Conservation (phyloP, 2,329 filamentous ascomycete species). For the Botryosphaeria dothidea region DNA sequence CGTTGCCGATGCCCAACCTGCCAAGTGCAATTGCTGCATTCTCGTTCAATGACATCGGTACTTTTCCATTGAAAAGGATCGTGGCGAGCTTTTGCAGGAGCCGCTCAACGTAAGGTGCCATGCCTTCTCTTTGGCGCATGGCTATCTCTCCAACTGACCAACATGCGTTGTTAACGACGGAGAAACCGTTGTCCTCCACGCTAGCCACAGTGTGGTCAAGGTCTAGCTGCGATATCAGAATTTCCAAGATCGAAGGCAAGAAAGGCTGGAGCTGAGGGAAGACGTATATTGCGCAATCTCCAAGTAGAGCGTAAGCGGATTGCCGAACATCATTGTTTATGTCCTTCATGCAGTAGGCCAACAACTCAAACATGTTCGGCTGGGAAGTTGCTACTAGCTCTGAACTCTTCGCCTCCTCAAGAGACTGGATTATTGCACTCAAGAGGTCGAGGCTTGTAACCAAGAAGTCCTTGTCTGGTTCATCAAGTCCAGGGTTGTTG, state of each 20-base stretch:
- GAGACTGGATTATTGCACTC: slow-evolving; percentile 88
- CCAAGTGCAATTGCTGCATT: slow-evolving; percentile 94
- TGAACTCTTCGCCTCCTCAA: slow-evolving; percentile 72
- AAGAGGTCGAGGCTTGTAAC: slow-evolving; percentile 92
- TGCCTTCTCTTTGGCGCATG: slow-evolving; percentile 70
- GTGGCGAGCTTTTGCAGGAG: slow-evolving; percentile 75
- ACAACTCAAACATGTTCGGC: slow-evolving; percentile 84
- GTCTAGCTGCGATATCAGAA: slow-evolving; percentile 85
- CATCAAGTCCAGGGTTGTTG: slow-evolving; percentile 68
- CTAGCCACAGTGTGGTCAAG: slow-evolving; percentile 68
- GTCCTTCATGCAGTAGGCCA: slow-evolving; percentile 92
- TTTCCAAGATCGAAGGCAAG: slow-evolving; percentile 72
- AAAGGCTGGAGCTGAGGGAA: slow-evolving; percentile 77
- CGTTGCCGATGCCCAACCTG: slow-evolving; percentile 77
- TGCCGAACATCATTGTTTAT: slow-evolving; percentile 89
- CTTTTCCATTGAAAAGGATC: slow-evolving; percentile 81
- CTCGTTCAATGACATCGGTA: slow-evolving; percentile 84
- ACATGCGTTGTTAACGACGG: slow-evolving; percentile 96
- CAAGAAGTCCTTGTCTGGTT: slow-evolving; percentile 94
- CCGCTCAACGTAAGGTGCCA: slow-evolving; percentile 75
- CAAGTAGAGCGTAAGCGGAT: slow-evolving; percentile 91
- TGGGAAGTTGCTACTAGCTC: slow-evolving; percentile 74
- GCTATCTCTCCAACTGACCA: slow-evolving; percentile 95
- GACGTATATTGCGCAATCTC: slow-evolving; percentile 91
- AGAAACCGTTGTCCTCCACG: slow-evolving; percentile 80